Base-by-base conservation (phyloP, 306 rosid genomes). In the Quercus variabilis region DNA sequence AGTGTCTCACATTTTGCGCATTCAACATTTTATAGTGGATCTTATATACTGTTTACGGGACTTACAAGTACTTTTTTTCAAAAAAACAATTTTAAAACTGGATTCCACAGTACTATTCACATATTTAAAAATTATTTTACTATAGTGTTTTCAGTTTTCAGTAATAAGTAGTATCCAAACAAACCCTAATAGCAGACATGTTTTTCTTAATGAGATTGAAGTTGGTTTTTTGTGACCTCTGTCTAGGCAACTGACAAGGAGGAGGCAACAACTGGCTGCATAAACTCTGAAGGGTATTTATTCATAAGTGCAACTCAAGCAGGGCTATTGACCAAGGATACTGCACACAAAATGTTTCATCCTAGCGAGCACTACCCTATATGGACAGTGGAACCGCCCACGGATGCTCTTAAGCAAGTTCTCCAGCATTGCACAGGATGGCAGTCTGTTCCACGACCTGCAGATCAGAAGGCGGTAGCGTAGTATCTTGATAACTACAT, bases 221-320 rank as follows among this genome's bases (percentile, higher is more conserved):
- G 31, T 73, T n/a, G 41, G 15, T 52, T 59, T 8, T 69, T 17
- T 55, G 26, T 62, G 73, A 7, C 31, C 31, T 72, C 6, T 55
- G n/a, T n/a, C 38, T 86, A 95, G 99, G 98, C 99, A 83, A 81
- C 88, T 23, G 98, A 95, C 87, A 89, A 76, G 82, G 96, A 89
- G 10, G 82, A 14, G 8, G 92, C 80, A 74, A 67, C 97, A 26
- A 26, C 26, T 1, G 26, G 26, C 26, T 26, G 26, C 26, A 26
- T 26, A 26, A 26, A 26, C 26, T 26, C 26, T 18, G 96, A 95
- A 69, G 99, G 99, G 19, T 98, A 95, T 80, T 21, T 90, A 31
- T 95, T 95, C 56, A 18, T 87, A 10, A 82, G 65, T 38, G 96
- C 92, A 84, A 87, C 97, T 69, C 84, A 93, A 69, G 73, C 91